Evolutionary conservation across 345 rosid species (phyloP), one percentile per base, ranked within the genome.

Genomic region (Populus davidiana): DNA sequence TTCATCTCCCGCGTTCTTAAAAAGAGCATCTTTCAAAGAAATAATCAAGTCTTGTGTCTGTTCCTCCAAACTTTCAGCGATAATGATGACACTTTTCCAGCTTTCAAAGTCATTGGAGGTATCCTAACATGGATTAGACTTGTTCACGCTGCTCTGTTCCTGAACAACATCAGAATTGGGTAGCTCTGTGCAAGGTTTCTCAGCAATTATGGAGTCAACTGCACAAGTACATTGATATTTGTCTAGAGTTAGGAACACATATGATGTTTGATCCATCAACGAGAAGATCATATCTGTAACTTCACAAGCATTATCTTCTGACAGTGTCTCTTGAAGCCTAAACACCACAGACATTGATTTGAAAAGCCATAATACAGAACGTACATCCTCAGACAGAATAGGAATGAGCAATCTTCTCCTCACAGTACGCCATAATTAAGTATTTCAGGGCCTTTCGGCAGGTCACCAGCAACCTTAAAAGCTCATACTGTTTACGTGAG

Each of bases 401-500:
- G 89, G n/a, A n/a, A n/a, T n/a, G n/a, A 78, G 76, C 83, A 21
- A 79, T 62, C 70, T 81, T 86, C 75, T 88, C 86, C 76, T 87
- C 85, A 54, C 83, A 86, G 71, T 86, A 89, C 78, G 80, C 76
- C 83, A 82, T 85, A 67, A 86, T 65, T 76, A 89, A 76, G 80
- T 73, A 79, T 82, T 92, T 93, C 87, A 91, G 84, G 75, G 97
- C 85, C 89, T 87, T 87, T 69, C 94, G 91, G 85, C 93, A 89
- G 76, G 92, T 80, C 33, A 92, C 70, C 79, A 92, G 83, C 83
- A 96, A 87, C 67, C 81, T 86, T 77, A 89, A 78, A 82, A 89
- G 87, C 74, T 88, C 82, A 31, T 79, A 80, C 76, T 69, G 73
- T 67, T 77, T 78, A 80, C 39, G 50, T 47, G 78, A 73, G 68